These are phyloP conservation scores for Candida railenensis DNA, from an alignment of 805 yeast genomes.

Conservation along the genomic window DNA sequence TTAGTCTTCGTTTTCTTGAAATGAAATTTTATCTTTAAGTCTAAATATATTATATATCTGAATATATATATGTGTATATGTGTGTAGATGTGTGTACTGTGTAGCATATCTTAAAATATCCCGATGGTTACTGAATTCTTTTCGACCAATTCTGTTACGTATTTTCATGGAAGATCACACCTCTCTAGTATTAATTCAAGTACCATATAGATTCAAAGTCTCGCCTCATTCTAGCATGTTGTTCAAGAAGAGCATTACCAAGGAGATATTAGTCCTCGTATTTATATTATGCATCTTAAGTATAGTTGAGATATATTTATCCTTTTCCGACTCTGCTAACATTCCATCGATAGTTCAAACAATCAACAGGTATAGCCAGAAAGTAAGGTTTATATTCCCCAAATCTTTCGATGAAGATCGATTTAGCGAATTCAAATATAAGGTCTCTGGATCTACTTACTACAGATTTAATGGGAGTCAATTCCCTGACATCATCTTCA, in stretches of 20 bases:
- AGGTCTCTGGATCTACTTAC: neutral
- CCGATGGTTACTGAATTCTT: too few species aligned
- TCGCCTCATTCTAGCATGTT: neutral
- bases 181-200: too few species aligned
- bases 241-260: neutral
- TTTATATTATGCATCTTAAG: neutral
- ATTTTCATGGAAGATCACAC: too few species aligned
- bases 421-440: neutral
- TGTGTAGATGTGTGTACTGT: too few species aligned
- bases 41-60: too few species aligned
- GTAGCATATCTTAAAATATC: too few species aligned
- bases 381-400: constrained; percentile 5
- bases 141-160: too few species aligned
- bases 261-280: neutral
- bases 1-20: too few species aligned
- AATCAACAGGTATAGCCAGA: neutral
- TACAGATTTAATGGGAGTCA: neutral
- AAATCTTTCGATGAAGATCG: neutral
- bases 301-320: neutral
- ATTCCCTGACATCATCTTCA: neutral
- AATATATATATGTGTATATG: too few species aligned
- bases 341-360: neutral
- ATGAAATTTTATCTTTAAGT: too few species aligned
- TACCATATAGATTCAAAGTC: too few species aligned
- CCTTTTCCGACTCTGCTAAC: neutral